These are phyloP conservation scores for Basidiobolus meristosporus DNA, from an alignment of 371 early-diverging fungal species.

Conservation along the genomic window DNA sequence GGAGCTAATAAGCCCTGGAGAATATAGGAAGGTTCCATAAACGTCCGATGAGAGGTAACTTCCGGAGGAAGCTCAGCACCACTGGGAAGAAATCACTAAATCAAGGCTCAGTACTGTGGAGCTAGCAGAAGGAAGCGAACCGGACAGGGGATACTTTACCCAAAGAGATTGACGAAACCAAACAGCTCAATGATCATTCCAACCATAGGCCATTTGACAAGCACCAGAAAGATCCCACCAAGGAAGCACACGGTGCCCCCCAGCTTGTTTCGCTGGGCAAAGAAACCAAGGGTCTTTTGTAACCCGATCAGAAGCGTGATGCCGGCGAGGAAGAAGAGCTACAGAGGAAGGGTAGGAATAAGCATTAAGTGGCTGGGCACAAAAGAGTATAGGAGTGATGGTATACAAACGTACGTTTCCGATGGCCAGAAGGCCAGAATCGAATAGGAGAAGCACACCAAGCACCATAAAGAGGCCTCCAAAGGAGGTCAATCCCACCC, in stretches of 20 bases:
- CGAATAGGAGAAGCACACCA: slow-evolving; percentile 84
- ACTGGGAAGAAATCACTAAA: slow-evolving; percentile 92
- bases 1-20: no score
- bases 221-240: slow-evolving; percentile 75
- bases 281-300: slow-evolving; percentile 66
- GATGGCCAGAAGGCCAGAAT: slow-evolving; percentile 85
- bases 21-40: slow-evolving; percentile 68
- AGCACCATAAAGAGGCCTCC: slow-evolving; percentile 81
- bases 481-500: slow-evolving; percentile 85
- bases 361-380: neutral
- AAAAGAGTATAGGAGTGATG: neutral
- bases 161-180: slow-evolving; percentile 92
- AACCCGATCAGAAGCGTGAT: slow-evolving; percentile 75
- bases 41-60: slow-evolving; percentile 76
- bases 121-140: no score
- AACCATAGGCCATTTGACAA: slow-evolving; percentile 67
- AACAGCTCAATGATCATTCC: slow-evolving; percentile 83
- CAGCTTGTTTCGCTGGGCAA: slow-evolving; percentile 58
- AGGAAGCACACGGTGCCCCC: slow-evolving; percentile 81
- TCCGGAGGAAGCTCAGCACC: slow-evolving; percentile 65
- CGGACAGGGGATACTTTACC: slow-evolving; percentile 40
- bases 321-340: slow-evolving; percentile 84
- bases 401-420: slow-evolving; percentile 66
- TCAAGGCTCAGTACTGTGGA: no score
- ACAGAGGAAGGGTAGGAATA: no score